Percentiles rank a stretch among this genome's conserved stretches.
Evolutionary conservation across 2,329 filamentous ascomycete species (phyloP).

Genomic region (Dryadomyces quercivorus): DNA sequence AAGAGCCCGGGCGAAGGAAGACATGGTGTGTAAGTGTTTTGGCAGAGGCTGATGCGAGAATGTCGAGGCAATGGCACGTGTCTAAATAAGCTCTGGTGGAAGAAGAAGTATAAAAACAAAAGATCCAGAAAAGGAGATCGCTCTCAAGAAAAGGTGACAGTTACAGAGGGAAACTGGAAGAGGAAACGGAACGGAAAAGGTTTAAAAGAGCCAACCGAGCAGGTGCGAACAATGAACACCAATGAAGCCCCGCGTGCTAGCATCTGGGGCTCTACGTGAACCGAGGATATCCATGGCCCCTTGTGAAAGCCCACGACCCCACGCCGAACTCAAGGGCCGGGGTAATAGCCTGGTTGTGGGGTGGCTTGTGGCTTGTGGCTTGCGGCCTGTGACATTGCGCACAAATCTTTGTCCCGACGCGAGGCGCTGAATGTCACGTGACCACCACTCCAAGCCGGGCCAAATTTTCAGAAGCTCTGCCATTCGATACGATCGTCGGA

Average conservation of each 20-base stretch:
- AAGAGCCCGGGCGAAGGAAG: conserved; percentile 36
- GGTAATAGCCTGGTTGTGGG: not conserved
- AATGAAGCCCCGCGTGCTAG: not conserved
- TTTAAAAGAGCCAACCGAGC: not conserved
- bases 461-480: not conserved
- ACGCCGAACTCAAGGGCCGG: not conserved
- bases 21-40: conserved; percentile 23
- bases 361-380: not conserved
- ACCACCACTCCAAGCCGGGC: not conserved
- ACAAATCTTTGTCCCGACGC: not conserved
- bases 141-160: too few relatives aligned
- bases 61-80: not conserved
- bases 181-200: not conserved
- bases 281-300: conserved; percentile 18
- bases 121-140: not conserved
- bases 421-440: not conserved
- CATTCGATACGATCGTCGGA: not conserved
- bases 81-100: too few relatives aligned
- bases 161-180: not conserved
- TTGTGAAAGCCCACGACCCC: not conserved
- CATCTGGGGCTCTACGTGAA: conserved; percentile 8
- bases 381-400: not conserved
- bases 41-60: not conserved
- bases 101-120: not conserved
- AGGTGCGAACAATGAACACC: not conserved